Conservation (phyloP, 2,329 filamentous ascomycete genomes). For the Xylaria sp. region DNA sequence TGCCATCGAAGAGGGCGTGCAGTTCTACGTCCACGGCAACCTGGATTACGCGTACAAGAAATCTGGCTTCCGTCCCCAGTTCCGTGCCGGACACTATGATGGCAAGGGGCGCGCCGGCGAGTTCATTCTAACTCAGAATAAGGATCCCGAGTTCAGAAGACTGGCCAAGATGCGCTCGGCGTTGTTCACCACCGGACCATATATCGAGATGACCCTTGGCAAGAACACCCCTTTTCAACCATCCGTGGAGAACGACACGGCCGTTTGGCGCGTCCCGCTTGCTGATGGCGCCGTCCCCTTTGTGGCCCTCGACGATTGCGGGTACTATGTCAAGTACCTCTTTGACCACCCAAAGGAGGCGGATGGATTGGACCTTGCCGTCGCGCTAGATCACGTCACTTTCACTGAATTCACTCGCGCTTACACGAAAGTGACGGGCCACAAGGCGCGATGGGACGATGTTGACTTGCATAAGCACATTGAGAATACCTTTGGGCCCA, state of each 20-base stretch:
- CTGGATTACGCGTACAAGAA: slow-evolving; percentile 22
- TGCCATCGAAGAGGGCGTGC: slow-evolving; percentile 22
- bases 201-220: slow-evolving; percentile 27
- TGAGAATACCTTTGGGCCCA: slow-evolving; percentile 10
- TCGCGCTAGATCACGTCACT: slow-evolving; percentile 17
- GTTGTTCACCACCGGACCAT: slow-evolving; percentile 15
- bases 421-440: slow-evolving; percentile 13
- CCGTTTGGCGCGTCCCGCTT: slow-evolving; percentile 15
- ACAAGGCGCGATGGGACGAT: slow-evolving; percentile 14
- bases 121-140: slow-evolving; percentile 25
- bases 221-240: slow-evolving; percentile 16
- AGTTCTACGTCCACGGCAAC: slow-evolving; percentile 18
- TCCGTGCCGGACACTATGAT: slow-evolving; percentile 21
- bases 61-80: slow-evolving; percentile 19
- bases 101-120: slow-evolving; percentile 21
- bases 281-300: slow-evolving; percentile 12
- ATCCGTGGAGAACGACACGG: slow-evolving; percentile 13
- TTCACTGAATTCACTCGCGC: slow-evolving; percentile 17
- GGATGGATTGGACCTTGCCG: slow-evolving; percentile 19
- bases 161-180: slow-evolving; percentile 20
- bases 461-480: slow-evolving; percentile 3
- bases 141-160: not conserved
- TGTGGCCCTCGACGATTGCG: slow-evolving; percentile 17
- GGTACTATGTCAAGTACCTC: slow-evolving; percentile 23
- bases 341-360: slow-evolving; percentile 18